Base-by-base conservation (phyloP, 768 basidiomycete genomes). In the Tylopilus rubrobrunneus region DNA sequence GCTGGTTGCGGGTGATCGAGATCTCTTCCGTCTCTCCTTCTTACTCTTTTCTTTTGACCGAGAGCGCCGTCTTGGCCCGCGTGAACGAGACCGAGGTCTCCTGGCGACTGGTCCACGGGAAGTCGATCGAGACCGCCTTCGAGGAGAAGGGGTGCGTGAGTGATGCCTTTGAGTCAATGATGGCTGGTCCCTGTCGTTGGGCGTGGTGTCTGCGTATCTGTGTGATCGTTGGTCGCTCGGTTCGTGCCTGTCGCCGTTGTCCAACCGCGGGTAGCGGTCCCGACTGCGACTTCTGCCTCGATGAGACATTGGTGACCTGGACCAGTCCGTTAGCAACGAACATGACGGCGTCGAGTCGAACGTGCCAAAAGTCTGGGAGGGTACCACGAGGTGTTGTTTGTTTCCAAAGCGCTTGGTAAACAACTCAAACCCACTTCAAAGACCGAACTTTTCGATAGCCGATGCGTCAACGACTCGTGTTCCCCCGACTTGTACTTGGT, bases 1-100 rank as follows among this genome's bases (percentile, higher is more conserved):
- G 56, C 72, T 74, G n/a, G 77, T 77, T 39, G 74, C 73, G 33
- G 61, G 69, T 7, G 75, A 75, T 29, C 70, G 64, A 31, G 70
- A 71, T 54, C 68, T 53, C 53, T 67, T 67, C 44, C 71, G 67
- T 25, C 63, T 63, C 54, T 65, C 64, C 49, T 69, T 69, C 27
- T 62, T 63, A 14, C 52, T 62, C 48, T 28, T 58, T 43, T 72
- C 71, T 56, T 62, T 69, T 6, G 73, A 74, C 55, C 70, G 71
- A 11, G 77, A 78, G 53, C 58, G 68, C 46, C 65, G 67, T 48
- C 53, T 52, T 15, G 54, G 58, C 34, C 67, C 66, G 19, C 48
- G 67, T 5, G 67, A 67, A 51, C 49, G 8, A 15, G 65, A 60
- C 50, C 58, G 58, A 0, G 44, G 63, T 51, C 51, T 51, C 50